Percentiles rank a stretch among this genome's conserved stretches.
phyloP scores from a whole-genome alignment of 2,329 filamentous ascomycete species.

The Pseudogymnoascus sp. region DNA sequence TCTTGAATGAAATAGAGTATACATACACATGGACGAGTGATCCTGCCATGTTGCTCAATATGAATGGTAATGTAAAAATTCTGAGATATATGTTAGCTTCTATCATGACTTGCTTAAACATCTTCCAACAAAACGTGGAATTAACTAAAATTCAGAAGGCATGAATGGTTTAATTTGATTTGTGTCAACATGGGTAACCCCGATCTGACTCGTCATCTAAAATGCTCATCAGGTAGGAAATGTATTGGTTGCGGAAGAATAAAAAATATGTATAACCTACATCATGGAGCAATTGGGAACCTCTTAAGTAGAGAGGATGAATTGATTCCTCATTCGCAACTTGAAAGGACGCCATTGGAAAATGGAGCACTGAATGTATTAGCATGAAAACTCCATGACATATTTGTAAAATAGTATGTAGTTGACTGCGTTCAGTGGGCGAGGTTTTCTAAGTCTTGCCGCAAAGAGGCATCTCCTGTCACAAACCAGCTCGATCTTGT shows the following conservation, averaged over 20 bases:
- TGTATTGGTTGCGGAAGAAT: slow-evolving; percentile 10
- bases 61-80: slow-evolving; percentile 6
- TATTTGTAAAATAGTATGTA: slow-evolving; percentile 4
- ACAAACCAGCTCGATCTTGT: slow-evolving; percentile 44
- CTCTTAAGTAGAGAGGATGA: neutral
- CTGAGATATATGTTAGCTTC: slow-evolving; percentile 11
- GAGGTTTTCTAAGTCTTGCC: slow-evolving; percentile 99
- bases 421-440: slow-evolving; percentile 67
- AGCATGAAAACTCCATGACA: slow-evolving; percentile 3
- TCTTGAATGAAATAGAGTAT: slow-evolving; percentile 3
- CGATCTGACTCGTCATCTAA: slow-evolving; percentile 75
- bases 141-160: slow-evolving; percentile 41
- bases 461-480: slow-evolving; percentile 80
- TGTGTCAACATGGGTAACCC: slow-evolving; percentile 64
- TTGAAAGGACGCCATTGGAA: neutral
- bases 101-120: neutral
- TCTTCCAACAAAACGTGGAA: slow-evolving; percentile 9
- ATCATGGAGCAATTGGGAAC: slow-evolving; percentile 14
- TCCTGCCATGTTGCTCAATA: neutral
- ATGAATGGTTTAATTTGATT: slow-evolving; percentile 65
- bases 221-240: slow-evolving; percentile 38
- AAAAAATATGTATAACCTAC: slow-evolving; percentile 17
- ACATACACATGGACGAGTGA: neutral
- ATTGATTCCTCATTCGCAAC: neutral
- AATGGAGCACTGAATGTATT: neutral